These are phyloP conservation scores for Claviceps sp. DNA, from an alignment of 2,329 filamentous ascomycete genomes.

Conservation along the genomic window DNA sequence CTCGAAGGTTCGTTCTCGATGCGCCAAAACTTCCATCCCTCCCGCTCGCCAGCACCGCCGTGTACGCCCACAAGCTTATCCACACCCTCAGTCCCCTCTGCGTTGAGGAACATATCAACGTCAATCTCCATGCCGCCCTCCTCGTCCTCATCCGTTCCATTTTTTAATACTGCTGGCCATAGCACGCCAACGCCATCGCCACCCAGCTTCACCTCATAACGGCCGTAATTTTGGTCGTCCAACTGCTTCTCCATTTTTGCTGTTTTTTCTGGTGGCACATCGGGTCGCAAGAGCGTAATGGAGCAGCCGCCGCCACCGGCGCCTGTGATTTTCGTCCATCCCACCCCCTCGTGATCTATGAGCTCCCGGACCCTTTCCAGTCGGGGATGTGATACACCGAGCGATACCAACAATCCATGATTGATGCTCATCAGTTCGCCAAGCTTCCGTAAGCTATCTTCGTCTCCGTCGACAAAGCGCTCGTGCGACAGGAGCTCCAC, in stretches of 20 bases:
- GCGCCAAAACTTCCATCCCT: conserved; percentile 82
- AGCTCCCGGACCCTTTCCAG: conserved; percentile 85
- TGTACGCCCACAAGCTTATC: conserved; percentile 76
- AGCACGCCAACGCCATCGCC: conserved; percentile 90
- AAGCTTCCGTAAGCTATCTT: conserved; percentile 54
- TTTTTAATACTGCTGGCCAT: conserved; percentile 82
- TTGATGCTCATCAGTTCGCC: conserved; percentile 89
- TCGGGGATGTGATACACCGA: conserved; percentile 89
- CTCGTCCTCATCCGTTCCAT: conserved; percentile 62
- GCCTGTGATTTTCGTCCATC: conserved; percentile 95
- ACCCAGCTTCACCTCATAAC: conserved; percentile 80
- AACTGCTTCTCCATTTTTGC: conserved; percentile 51
- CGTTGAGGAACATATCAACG: conserved; percentile 68
- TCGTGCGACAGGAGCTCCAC: conserved; percentile 41
- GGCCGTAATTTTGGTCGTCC: conserved; percentile 59
- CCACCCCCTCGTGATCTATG: conserved; percentile 76
- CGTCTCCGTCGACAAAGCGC: conserved; percentile 52
- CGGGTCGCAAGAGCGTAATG: conserved; percentile 74
- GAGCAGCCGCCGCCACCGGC: conserved; percentile 93
- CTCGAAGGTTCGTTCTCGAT: conserved; percentile 32
- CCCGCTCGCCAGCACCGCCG: conserved; percentile 51
- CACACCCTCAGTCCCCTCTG: conserved; percentile 71
- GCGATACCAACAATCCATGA: conserved; percentile 77
- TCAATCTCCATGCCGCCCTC: conserved; percentile 88
- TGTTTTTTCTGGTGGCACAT: conserved; percentile 42